A percentile compares a stretch with the other conserved stretches of the same genome.
These are phyloP conservation scores for Suillus weaverae DNA, from an alignment of 768 basidiomycete genomes.

Conservation along the genomic window DNA sequence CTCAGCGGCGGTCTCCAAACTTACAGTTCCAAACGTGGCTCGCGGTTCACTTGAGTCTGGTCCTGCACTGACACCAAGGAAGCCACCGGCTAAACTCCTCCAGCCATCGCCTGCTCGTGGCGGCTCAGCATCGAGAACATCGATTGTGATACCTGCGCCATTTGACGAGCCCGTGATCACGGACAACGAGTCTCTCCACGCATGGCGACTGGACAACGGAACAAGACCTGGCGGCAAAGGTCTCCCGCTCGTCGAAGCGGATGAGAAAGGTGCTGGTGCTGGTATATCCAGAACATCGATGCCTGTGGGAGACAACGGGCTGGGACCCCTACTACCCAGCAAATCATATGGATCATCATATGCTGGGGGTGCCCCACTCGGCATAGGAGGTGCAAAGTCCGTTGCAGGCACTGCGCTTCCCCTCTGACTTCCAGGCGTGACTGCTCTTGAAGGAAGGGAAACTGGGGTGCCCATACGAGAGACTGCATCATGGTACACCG, in stretches of 20 bases:
- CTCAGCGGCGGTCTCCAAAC: slow-evolving; percentile 25
- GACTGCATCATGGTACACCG: slow-evolving; percentile 62
- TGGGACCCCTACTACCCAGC: slow-evolving; percentile 23
- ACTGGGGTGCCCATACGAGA: slow-evolving; percentile 48
- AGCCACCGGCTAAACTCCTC: slow-evolving; percentile 50
- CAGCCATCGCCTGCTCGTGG: slow-evolving; percentile 62
- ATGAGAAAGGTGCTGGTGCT: slow-evolving; percentile 54
- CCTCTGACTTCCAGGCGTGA: slow-evolving; percentile 41
- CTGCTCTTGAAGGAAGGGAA: slow-evolving; percentile 42
- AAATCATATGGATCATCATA: slow-evolving; percentile 34
- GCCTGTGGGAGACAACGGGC: slow-evolving; percentile 25
- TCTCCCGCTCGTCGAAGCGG: slow-evolving; percentile 32
- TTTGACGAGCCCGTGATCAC: slow-evolving; percentile 33
- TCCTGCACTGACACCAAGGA: slow-evolving; percentile 17
- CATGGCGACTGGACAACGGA: slow-evolving; percentile 25
- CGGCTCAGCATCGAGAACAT: slow-evolving; percentile 70
- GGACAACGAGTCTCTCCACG: slow-evolving; percentile 37
- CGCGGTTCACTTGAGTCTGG: slow-evolving; percentile 37
- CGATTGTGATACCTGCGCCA: slow-evolving; percentile 43
- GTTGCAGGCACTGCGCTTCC: slow-evolving; percentile 18
- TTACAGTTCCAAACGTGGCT: slow-evolving; percentile 64
- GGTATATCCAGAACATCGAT: slow-evolving; percentile 57
- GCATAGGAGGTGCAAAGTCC: slow-evolving; percentile 18
- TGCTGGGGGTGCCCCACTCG: slow-evolving; percentile 29
- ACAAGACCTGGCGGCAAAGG: slow-evolving; percentile 41